These are phyloP conservation scores for Darksidea phi DNA, from an alignment of 495 filamentous ascomycete species.

Conservation along the genomic window DNA sequence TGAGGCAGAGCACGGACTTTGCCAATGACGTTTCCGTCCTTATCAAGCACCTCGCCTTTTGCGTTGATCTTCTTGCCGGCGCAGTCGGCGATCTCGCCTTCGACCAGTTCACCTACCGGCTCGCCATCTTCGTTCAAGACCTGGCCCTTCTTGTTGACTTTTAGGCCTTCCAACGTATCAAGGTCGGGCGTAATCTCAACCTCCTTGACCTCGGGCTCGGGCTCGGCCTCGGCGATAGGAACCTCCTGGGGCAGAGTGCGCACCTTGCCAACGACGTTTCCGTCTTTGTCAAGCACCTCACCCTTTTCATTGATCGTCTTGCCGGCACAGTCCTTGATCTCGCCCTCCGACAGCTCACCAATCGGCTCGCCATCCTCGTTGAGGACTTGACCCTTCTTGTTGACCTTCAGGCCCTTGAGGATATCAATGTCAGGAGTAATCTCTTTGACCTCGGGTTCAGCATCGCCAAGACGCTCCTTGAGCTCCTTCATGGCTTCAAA, in stretches of 20 bases:
- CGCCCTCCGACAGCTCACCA: slow-evolving; percentile 52
- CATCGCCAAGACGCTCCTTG: slow-evolving; percentile 50
- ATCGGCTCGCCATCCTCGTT: slow-evolving; percentile 55
- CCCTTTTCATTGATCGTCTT: slow-evolving; percentile 56
- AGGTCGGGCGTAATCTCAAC: slow-evolving; percentile 39
- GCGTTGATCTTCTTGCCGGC: slow-evolving; percentile 55
- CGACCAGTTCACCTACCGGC: slow-evolving; percentile 50
- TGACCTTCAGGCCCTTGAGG: slow-evolving; percentile 48
- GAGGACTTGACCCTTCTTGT: slow-evolving; percentile 49
- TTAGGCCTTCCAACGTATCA: slow-evolving; percentile 46
- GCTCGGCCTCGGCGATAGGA: too few relatives aligned
- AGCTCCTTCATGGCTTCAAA: slow-evolving; percentile 50
- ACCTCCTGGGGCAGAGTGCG: slow-evolving; percentile 36
- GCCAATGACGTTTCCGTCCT: slow-evolving; percentile 47
- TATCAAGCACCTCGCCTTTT: slow-evolving; percentile 52
- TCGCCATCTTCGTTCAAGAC: slow-evolving; percentile 55
- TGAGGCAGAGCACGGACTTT: slow-evolving; percentile 40
- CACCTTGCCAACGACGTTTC: slow-evolving; percentile 46
- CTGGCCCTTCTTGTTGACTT: slow-evolving; percentile 50
- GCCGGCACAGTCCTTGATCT: slow-evolving; percentile 49
- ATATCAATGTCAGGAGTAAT: slow-evolving; percentile 42
- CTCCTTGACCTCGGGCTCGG: slow-evolving; percentile 28
- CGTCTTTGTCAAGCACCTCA: slow-evolving; percentile 51
- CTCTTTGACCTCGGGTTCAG: slow-evolving; percentile 8
- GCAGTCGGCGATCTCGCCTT: slow-evolving; percentile 50